These are phyloP conservation scores for Sparassis latifolia DNA, from an alignment of 1,284 basidiomycete species.

Conservation along the genomic window DNA sequence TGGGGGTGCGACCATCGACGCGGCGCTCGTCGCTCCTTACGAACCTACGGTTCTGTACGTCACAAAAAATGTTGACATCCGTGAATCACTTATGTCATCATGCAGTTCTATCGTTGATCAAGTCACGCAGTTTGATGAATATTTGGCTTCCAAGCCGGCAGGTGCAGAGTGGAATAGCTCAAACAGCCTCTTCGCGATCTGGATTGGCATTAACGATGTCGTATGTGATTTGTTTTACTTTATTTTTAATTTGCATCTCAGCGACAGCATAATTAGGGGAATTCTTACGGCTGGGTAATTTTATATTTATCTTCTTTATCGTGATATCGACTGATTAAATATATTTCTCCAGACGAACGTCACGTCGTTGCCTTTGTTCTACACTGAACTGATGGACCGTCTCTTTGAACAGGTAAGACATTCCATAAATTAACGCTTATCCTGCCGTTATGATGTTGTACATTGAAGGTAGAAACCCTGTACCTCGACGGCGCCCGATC, in stretches of 20 bases:
- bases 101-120: constrained; percentile 56
- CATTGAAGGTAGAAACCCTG: constrained; percentile 43
- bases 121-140: constrained; percentile 47
- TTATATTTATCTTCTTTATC: background rate
- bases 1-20: constrained; percentile 57
- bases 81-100: background rate
- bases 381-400: constrained; percentile 43
- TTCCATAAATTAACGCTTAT: background rate
- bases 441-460: background rate
- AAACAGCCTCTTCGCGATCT: constrained; percentile 54
- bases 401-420: constrained; percentile 47
- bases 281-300: constrained; percentile 44
- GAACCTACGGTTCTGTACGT: constrained; percentile 47
- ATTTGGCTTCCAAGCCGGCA: constrained; percentile 43
- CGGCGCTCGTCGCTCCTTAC: constrained; percentile 51
- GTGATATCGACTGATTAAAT: background rate
- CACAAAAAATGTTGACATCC: background rate
- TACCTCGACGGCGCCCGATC: constrained; percentile 50
- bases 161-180: constrained; percentile 47
- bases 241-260: background rate
- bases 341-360: constrained; percentile 41
- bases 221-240: constrained; percentile 22
- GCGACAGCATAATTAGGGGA: constrained; percentile 30
- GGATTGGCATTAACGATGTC: constrained; percentile 65
- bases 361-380: constrained; percentile 41